Conservation (phyloP, 306 rosid genomes). For the Clitoria ternatea region DNA sequence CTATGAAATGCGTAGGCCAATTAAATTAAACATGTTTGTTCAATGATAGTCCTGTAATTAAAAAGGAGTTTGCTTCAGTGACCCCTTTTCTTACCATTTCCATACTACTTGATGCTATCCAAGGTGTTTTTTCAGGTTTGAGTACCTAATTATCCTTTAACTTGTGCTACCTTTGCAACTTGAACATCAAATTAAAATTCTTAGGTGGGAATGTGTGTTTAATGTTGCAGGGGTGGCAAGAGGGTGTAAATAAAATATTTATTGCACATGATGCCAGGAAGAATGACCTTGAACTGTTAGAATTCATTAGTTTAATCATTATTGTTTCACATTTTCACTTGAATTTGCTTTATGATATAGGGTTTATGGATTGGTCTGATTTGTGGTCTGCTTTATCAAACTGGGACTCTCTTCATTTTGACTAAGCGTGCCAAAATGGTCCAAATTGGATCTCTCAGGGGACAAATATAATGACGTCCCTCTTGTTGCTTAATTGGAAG, state of each 20-base stretch:
- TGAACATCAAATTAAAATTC: not conserved
- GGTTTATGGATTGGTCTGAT: constrained; percentile 87
- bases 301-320: no score
- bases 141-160: not conserved
- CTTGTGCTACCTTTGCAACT: not conserved
- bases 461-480: constrained; percentile 5
- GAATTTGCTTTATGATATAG: constrained; percentile 27
- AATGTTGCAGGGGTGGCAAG: constrained; percentile 65
- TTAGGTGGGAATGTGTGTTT: not conserved
- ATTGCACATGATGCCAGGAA: not conserved
- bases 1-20: no score
- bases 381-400: constrained; percentile 59
- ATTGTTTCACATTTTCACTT: not conserved
- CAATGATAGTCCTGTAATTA: constrained; percentile 40
- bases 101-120: constrained; percentile 55
- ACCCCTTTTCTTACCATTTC: constrained; percentile 70
- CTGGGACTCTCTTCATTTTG: constrained; percentile 38
- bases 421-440: constrained; percentile 44
- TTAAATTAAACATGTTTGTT: no score
- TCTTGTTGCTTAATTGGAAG: constrained; percentile 5
- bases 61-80: constrained; percentile 61
- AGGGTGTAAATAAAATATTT: constrained; percentile 49
- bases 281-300: not conserved
- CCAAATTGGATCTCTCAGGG: constrained; percentile 22
- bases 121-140: constrained; percentile 85